Conservation (phyloP, 208 protist species). For the Acanthamoeba culbertsoni region DNA sequence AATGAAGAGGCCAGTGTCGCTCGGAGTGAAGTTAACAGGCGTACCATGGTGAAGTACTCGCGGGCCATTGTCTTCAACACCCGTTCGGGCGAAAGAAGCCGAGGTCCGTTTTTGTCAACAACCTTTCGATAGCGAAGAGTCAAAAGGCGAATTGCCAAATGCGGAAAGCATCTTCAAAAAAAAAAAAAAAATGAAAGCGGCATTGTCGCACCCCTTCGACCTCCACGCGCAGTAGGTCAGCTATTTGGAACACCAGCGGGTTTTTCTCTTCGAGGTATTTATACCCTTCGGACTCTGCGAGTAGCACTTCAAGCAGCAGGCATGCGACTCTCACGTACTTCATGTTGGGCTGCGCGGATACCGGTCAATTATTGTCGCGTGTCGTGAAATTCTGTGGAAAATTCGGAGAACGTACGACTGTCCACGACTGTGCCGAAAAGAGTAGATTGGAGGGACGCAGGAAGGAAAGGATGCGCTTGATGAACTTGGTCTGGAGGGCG, state of each 20-base stretch:
- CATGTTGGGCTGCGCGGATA: conserved; percentile 66
- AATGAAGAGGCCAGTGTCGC: no score
- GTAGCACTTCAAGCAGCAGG: conserved; percentile 56
- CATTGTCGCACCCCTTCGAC: conserved; percentile 52
- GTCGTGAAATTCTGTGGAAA: no score
- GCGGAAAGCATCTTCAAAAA: neutral
- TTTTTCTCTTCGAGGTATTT: conserved; percentile 71
- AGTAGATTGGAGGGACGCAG: neutral
- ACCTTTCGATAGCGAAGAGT: neutral
- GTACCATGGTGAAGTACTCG: conserved; percentile 74
- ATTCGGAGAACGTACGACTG: neutral
- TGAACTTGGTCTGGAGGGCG: conserved; percentile 51
- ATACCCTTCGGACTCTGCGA: conserved; percentile 60
- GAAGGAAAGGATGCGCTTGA: conserved; percentile 63
- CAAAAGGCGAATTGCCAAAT: neutral
- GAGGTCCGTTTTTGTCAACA: neutral
- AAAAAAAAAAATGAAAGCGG: neutral
- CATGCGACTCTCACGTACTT: conserved; percentile 71
- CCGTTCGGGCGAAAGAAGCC: conserved; percentile 62
- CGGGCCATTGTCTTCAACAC: conserved; percentile 71
- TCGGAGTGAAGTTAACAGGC: neutral
- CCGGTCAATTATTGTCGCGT: no score
- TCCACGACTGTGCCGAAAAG: conserved; percentile 25
- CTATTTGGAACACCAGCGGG: conserved; percentile 64
- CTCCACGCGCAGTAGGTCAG: conserved; percentile 66